A percentile compares a stretch with the other conserved stretches of the same genome.
These are phyloP conservation scores for Hirsutella rhossiliensis DNA, from an alignment of 2,329 filamentous ascomycete genomes.

Conservation along the genomic window DNA sequence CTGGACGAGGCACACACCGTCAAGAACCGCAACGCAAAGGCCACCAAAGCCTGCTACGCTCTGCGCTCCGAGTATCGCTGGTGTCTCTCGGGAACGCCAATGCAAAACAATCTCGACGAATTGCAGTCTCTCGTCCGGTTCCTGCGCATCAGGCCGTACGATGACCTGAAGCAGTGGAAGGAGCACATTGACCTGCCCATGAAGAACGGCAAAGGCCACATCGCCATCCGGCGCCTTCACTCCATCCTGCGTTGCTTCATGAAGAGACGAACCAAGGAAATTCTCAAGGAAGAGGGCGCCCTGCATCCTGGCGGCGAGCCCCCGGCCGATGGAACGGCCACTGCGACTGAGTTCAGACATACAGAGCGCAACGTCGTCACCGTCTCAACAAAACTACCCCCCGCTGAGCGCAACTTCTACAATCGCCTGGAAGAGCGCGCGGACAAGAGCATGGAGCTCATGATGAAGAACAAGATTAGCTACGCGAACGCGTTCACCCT, in stretches of 20 bases:
- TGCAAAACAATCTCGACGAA: conserved; percentile 98
- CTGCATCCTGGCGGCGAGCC: conserved; percentile 64
- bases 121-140: conserved; percentile 90
- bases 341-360: conserved; percentile 69
- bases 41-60: conserved; percentile 83
- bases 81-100: conserved; percentile 91
- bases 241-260: conserved; percentile 85
- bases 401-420: conserved; percentile 77
- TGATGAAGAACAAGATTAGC: conserved; percentile 76
- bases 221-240: conserved; percentile 80
- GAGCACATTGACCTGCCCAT: conserved; percentile 82
- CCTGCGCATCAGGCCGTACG: conserved; percentile 81
- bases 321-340: conserved; percentile 33
- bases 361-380: conserved; percentile 82
- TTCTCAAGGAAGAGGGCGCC: conserved; percentile 80
- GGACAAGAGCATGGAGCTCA: conserved; percentile 73
- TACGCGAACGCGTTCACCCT: conserved; percentile 91
- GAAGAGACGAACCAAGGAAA: conserved; percentile 96
- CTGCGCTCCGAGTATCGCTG: conserved; percentile 80
- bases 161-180: conserved; percentile 78
- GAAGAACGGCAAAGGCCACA: conserved; percentile 78
- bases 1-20: conserved; percentile 96
- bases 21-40: conserved; percentile 95
- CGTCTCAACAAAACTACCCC: conserved; percentile 64
- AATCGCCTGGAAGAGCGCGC: conserved; percentile 71